These are phyloP conservation scores for Calonectria multiphialidica DNA, from an alignment of 2,329 filamentous ascomycete species.

Conservation along the genomic window DNA sequence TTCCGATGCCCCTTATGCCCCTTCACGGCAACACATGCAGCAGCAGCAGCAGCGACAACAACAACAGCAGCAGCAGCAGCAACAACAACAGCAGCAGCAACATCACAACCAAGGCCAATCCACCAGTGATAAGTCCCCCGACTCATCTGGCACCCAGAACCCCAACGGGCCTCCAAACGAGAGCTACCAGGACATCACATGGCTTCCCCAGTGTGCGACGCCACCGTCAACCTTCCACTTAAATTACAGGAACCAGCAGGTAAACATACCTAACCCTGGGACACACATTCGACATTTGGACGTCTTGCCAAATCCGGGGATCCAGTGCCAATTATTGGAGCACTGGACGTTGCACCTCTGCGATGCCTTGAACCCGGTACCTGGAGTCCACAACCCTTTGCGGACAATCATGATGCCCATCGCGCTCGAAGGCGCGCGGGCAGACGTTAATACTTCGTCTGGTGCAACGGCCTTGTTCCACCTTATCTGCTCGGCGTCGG, in stretches of 20 bases:
- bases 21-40: conserved; percentile 6
- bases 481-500: conserved; percentile 41
- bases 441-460: conserved; percentile 33
- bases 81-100: not conserved
- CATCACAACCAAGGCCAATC: not conserved
- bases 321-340: conserved; percentile 37
- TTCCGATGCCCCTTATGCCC: conserved; percentile 4
- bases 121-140: not conserved
- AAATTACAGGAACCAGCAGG: not conserved
- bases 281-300: conserved; percentile 31
- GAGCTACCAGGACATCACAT: conserved; percentile 23
- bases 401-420: conserved; percentile 41
- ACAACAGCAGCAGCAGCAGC: not conserved
- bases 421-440: conserved; percentile 37
- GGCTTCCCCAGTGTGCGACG: conserved; percentile 20
- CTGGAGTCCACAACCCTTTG: conserved; percentile 35
- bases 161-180: not conserved
- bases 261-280: not conserved
- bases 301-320: conserved; percentile 31
- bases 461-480: conserved; percentile 38
- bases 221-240: not conserved
- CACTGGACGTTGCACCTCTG: conserved; percentile 41
- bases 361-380: conserved; percentile 37
- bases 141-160: conserved; percentile 9
- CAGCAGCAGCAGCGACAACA: not conserved